phyloP scores from a whole-genome alignment of 208 protist species.

The Trypanosoma lewisi region DNA sequence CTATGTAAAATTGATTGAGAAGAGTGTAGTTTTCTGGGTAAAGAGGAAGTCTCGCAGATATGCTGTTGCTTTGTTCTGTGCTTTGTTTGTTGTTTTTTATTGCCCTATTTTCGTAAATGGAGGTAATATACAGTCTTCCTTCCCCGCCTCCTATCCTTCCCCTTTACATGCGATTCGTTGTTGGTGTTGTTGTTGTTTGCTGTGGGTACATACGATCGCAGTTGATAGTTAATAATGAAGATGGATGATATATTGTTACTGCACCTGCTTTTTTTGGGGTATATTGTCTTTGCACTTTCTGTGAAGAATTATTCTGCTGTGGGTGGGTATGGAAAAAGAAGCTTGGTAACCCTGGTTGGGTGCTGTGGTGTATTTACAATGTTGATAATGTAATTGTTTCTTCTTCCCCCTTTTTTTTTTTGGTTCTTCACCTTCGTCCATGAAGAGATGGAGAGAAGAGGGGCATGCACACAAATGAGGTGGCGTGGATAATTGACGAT shows the following conservation, averaged over 20 bases:
- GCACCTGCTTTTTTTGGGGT: no score
- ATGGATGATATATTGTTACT: neutral
- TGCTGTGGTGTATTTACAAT: no score
- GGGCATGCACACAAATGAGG: conserved; percentile 2
- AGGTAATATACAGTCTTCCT: neutral
- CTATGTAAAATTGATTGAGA: conserved; percentile 1
- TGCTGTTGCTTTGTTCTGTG: no score
- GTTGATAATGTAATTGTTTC: neutral
- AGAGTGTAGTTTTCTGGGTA: no score
- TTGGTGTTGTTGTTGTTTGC: neutral
- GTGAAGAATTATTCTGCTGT: no score
- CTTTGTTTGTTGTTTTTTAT: neutral
- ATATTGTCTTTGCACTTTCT: no score
- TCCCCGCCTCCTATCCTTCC: neutral
- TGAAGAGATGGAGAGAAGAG: neutral
- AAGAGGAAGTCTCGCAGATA: no score
- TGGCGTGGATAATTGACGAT: neutral
- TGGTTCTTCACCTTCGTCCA: neutral
- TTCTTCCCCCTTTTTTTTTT: conserved; percentile 4
- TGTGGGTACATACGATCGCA: neutral
- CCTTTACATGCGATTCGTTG: neutral
- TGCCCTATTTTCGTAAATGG: neutral
- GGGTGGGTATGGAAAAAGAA: no score
- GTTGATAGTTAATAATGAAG: neutral
- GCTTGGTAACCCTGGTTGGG: no score